Conservation (phyloP, 208 protist genomes). For the Crithidia acanthocephali region DNA sequence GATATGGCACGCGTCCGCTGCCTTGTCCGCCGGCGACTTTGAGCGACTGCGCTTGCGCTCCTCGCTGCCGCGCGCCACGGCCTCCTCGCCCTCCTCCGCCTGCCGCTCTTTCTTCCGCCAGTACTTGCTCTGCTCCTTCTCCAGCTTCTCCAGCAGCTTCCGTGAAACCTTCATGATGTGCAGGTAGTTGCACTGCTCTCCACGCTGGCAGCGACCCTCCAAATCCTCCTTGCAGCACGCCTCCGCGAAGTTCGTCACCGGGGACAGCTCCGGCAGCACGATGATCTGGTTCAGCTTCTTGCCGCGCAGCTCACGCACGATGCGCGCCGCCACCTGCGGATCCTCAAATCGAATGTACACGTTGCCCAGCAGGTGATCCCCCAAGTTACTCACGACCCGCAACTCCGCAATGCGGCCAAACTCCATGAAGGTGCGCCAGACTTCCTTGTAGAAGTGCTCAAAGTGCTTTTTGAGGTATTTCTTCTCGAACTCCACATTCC, state of each 20-base stretch:
- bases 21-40: slow-evolving; percentile 8
- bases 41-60: slow-evolving; percentile 47
- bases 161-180: slow-evolving; percentile 95
- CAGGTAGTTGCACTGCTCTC: slow-evolving; percentile 98
- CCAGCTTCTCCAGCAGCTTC: slow-evolving; percentile 82
- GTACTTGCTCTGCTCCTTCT: slow-evolving; percentile 86
- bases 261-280: slow-evolving; percentile 95
- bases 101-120: slow-evolving; percentile 68
- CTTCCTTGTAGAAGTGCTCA: slow-evolving; percentile 98
- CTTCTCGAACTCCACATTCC: slow-evolving; percentile 70
- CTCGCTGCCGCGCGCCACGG: slow-evolving; percentile 41
- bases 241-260: slow-evolving; percentile 98
- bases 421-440: slow-evolving; percentile 94
- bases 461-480: slow-evolving; percentile 95
- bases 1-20: slow-evolving; percentile 61
- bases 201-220: slow-evolving; percentile 91
- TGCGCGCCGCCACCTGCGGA: slow-evolving; percentile 84
- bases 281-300: slow-evolving; percentile 90
- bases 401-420: slow-evolving; percentile 95
- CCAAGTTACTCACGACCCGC: slow-evolving; percentile 96
- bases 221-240: slow-evolving; percentile 98
- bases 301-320: slow-evolving; percentile 81
- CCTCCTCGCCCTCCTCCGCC: slow-evolving; percentile 17
- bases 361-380: slow-evolving; percentile 98
- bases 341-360: slow-evolving; percentile 97